These are phyloP conservation scores for Sporothrix schenckii DNA, from an alignment of 2,329 filamentous ascomycete genomes.

Conservation along the genomic window DNA sequence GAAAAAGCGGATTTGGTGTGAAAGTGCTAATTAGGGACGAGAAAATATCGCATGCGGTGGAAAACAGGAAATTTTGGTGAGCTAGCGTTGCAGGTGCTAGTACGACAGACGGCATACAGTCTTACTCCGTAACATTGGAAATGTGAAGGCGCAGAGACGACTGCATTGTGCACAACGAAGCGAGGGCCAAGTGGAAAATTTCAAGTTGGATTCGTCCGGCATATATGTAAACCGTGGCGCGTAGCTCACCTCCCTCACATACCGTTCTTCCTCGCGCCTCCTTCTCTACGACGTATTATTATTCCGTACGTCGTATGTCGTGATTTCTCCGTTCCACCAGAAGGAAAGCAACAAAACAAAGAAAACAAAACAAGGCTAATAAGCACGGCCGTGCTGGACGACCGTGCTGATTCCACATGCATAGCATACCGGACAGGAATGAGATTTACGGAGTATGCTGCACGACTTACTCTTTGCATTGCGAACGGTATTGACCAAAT, in stretches of 20 bases:
- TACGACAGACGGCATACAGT: too few species aligned
- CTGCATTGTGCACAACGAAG: neutral
- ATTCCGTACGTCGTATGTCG: neutral
- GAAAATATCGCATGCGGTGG: neutral
- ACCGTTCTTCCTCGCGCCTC: neutral
- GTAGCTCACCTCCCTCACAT: neutral
- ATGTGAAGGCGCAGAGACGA: neutral
- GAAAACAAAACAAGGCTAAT: neutral
- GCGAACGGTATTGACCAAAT: too few species aligned
- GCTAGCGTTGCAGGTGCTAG: neutral
- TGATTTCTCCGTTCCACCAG: neutral
- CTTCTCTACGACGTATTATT: neutral
- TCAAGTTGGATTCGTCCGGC: neutral
- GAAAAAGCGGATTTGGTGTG: neutral
- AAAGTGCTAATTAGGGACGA: neutral
- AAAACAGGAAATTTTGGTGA: conserved; percentile 17
- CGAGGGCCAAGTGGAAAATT: conserved; percentile 1
- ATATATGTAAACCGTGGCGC: too few species aligned
- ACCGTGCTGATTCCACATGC: conserved; percentile 12
- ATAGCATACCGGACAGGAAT: neutral
- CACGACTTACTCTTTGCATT: too few species aligned
- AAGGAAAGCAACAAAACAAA: neutral
- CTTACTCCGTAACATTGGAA: too few species aligned
- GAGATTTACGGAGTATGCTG: too few species aligned
- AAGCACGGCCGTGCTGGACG: neutral